Evolutionary conservation across 1,139 yeast species (phyloP).

Genomic region (Kodamaea derodonti): DNA sequence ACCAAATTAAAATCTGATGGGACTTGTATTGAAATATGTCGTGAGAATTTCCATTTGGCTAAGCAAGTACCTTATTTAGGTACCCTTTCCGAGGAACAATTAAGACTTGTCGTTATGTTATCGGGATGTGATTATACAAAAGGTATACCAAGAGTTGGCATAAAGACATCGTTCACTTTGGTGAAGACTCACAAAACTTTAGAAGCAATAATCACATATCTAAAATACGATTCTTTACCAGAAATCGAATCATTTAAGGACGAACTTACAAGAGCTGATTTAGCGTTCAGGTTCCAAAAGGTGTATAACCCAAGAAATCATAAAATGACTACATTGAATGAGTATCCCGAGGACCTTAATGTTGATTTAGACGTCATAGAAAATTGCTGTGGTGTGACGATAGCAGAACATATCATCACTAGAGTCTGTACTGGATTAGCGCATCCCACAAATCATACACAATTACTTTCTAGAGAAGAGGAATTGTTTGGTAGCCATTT

Average conservation of each 20-base stretch:
- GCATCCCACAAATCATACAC: slow-evolving; percentile 59
- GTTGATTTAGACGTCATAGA: slow-evolving; percentile 16
- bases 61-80: slow-evolving; percentile 44
- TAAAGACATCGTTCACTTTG: slow-evolving; percentile 67
- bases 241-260: slow-evolving; percentile 58
- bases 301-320: slow-evolving; percentile 67
- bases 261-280: slow-evolving; percentile 63
- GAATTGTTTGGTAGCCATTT: slow-evolving; percentile 14
- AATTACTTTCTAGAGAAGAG: slow-evolving; percentile 46
- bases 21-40: slow-evolving; percentile 63
- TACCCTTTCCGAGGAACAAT: slow-evolving; percentile 49
- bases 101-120: slow-evolving; percentile 76
- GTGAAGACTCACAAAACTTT: slow-evolving; percentile 50
- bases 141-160: slow-evolving; percentile 80
- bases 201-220: slow-evolving; percentile 52
- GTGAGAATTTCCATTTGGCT: slow-evolving; percentile 48
- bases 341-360: slow-evolving; percentile 35
- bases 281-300: slow-evolving; percentile 82
- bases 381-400: slow-evolving; percentile 61
- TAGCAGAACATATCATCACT: slow-evolving; percentile 44
- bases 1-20: slow-evolving; percentile 83
- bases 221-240: slow-evolving; percentile 60
- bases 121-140: slow-evolving; percentile 96
- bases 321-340: slow-evolving; percentile 54
- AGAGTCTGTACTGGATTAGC: slow-evolving; percentile 62